Percentiles rank a stretch among this genome's conserved stretches.
Evolutionary conservation across 345 rosid species (phyloP).

Genomic region (Barbarea vulgaris): DNA sequence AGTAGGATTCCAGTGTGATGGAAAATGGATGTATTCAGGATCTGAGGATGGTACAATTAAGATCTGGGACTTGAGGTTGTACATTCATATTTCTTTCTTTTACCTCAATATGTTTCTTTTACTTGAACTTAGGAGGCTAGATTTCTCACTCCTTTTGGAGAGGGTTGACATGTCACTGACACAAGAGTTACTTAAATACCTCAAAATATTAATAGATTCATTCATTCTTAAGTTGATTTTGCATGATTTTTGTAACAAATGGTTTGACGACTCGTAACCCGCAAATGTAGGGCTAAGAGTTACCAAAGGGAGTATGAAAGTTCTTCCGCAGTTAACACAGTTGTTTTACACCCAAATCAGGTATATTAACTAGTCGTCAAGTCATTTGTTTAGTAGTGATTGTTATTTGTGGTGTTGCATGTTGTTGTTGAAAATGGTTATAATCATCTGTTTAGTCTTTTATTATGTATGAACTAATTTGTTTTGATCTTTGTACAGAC

Average conservation of each 20-base stretch:
- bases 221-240: neutral
- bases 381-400: neutral
- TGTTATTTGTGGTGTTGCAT: neutral
- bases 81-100: neutral
- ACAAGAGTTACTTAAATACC: neutral
- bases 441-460: neutral
- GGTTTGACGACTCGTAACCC: neutral
- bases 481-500: slow-evolving; percentile 52
- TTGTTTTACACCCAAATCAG: slow-evolving; percentile 97
- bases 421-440: neutral
- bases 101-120: neutral
- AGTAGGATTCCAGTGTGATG: slow-evolving; percentile 91
- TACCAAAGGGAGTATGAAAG: slow-evolving; percentile 95
- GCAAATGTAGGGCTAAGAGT: slow-evolving; percentile 68
- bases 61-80: slow-evolving; percentile 92
- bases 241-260: neutral
- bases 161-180: neutral
- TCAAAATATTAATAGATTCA: neutral
- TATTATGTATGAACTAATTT: neutral
- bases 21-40: slow-evolving; percentile 95
- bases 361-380: slow-evolving; percentile 42
- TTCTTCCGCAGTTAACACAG: slow-evolving; percentile 83
- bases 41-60: slow-evolving; percentile 95
- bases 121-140: neutral
- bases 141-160: too few species aligned